Evolutionary conservation across 169 alveolate species (phyloP).

Genomic region (Toxoplasma gondii): DNA sequence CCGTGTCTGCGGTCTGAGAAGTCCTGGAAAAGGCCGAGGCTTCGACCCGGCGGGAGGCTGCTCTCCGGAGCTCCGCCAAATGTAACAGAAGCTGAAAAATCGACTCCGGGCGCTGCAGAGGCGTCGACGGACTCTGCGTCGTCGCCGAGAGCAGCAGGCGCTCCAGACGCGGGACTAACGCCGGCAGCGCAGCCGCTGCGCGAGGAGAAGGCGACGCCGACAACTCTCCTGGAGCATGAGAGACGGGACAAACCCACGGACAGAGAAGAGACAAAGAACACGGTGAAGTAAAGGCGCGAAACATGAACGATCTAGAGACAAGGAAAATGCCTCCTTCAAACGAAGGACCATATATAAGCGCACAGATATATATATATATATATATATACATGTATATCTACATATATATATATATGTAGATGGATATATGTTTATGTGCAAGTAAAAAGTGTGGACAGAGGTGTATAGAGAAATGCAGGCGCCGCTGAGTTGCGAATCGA

Average conservation of each 20-base stretch:
- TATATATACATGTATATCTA: background rate
- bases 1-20: background rate
- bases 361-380: background rate
- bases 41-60: background rate
- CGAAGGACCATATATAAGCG: background rate
- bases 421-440: no score
- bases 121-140: background rate
- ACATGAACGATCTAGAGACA: background rate
- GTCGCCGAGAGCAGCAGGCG: background rate
- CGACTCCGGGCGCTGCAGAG: constrained; percentile 16
- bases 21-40: background rate
- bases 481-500: no score
- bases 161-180: background rate
- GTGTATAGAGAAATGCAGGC: no score
- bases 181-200: background rate
- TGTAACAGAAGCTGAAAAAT: constrained; percentile 8
- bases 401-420: background rate
- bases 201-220: background rate
- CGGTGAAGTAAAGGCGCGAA: background rate
- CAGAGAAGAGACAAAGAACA: background rate
- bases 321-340: background rate
- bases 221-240: background rate
- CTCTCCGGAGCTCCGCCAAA: background rate
- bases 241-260: background rate
- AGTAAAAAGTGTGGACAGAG: no score